Evolutionary conservation across 2,329 filamentous ascomycete species (phyloP).

Genomic region (Chalaropsis thielavioides): DNA sequence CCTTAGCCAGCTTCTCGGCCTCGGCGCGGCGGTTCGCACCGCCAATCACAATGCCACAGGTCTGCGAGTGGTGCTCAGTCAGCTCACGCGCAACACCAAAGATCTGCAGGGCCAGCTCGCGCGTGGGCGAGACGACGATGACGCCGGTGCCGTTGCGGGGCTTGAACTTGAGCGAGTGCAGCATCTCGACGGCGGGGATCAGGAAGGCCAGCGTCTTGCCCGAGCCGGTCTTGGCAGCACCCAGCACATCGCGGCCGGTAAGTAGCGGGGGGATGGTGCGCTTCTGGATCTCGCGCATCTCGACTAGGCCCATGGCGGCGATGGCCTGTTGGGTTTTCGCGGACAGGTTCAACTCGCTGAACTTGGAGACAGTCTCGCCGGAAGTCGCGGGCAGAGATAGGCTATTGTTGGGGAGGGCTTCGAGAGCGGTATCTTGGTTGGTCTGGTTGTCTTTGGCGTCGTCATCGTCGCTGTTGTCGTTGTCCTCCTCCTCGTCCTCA

Average conservation of each 20-base stretch:
- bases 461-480: conserved; percentile 14
- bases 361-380: conserved; percentile 51
- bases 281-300: conserved; percentile 89
- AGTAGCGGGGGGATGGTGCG: conserved; percentile 75
- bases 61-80: conserved; percentile 85
- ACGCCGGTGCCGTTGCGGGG: conserved; percentile 86
- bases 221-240: conserved; percentile 88
- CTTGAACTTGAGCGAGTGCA: conserved; percentile 82
- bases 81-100: conserved; percentile 89
- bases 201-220: conserved; percentile 94
- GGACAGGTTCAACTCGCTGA: conserved; percentile 70
- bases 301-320: conserved; percentile 79
- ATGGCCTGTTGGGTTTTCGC: conserved; percentile 83
- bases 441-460: conserved; percentile 17
- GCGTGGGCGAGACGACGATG: conserved; percentile 81
- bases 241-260: conserved; percentile 81
- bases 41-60: conserved; percentile 90
- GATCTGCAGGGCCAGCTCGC: conserved; percentile 88
- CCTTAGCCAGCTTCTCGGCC: conserved; percentile 85
- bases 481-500: conserved; percentile 14
- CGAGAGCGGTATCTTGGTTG: conserved; percentile 24
- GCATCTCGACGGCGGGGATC: conserved; percentile 86
- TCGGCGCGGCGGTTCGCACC: conserved; percentile 84
- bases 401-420: conserved; percentile 27
- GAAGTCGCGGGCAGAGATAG: conserved; percentile 41